Percentiles rank a stretch among this genome's conserved stretches.
These are phyloP conservation scores for Biscogniauxia marginata DNA, from an alignment of 2,329 filamentous ascomycete species.

Conservation along the genomic window DNA sequence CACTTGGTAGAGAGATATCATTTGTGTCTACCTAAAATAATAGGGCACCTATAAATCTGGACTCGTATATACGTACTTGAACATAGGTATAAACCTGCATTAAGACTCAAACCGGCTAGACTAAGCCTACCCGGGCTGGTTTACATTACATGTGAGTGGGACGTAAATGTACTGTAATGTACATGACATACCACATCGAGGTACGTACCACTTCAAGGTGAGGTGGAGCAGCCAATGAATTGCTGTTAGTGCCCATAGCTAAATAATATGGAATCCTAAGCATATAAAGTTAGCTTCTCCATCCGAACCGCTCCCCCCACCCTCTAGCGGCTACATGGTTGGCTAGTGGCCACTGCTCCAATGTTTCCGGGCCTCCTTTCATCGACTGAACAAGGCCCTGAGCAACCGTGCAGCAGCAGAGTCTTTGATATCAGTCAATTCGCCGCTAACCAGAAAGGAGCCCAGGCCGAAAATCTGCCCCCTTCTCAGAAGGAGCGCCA, in stretches of 20 bases:
- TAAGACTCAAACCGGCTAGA: not conserved
- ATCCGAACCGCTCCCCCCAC: not conserved
- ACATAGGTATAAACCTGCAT: not conserved
- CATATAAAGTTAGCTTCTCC: not conserved
- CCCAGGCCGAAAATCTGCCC: not conserved
- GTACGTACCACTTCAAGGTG: too few species aligned
- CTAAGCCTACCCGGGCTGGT: not conserved
- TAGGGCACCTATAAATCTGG: too few species aligned
- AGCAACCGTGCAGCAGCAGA: not conserved
- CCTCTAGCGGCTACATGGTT: not conserved
- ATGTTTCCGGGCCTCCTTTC: not conserved
- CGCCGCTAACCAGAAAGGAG: not conserved
- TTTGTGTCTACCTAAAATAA: not conserved
- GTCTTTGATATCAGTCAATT: not conserved
- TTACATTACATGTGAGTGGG: not conserved
- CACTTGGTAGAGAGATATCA: not conserved
- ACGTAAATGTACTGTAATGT: not conserved
- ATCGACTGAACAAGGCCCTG: not conserved
- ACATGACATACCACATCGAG: too few species aligned
- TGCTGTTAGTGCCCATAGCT: too few species aligned
- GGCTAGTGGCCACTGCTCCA: not conserved
- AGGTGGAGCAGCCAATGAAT: too few species aligned
- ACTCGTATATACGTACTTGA: too few species aligned
- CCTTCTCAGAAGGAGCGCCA: not conserved
- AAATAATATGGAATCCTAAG: not conserved